A percentile compares a stretch with the other conserved stretches of the same genome.
phyloP scores from a whole-genome alignment of 2,329 filamentous ascomycete species.

The Elsinoe batatas region DNA sequence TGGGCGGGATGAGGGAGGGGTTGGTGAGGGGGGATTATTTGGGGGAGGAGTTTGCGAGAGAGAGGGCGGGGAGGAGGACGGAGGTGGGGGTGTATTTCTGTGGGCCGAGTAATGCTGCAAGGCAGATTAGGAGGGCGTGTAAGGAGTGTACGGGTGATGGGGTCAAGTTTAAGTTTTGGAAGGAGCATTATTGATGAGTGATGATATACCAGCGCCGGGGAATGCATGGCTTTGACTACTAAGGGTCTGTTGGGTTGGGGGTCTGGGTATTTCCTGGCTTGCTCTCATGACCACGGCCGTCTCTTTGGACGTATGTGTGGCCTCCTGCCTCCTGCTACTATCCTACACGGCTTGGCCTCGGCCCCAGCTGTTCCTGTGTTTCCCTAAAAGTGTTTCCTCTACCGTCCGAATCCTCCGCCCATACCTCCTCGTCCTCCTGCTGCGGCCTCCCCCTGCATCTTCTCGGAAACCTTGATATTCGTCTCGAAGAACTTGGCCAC shows the following conservation, averaged over 20 bases:
- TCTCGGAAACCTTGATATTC: constrained; percentile 93
- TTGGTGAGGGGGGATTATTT: constrained; percentile 80
- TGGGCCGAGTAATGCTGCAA: constrained; percentile 69
- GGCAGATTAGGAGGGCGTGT: constrained; percentile 75
- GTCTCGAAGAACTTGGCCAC: constrained; percentile 98
- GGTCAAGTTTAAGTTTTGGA: constrained; percentile 96
- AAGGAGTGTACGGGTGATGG: constrained; percentile 62
- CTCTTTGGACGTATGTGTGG: neutral
- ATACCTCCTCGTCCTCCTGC: constrained; percentile 47
- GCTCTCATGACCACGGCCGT: neutral
- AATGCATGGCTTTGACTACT: neutral
- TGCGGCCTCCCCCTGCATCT: constrained; percentile 82
- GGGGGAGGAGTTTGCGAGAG: constrained; percentile 54
- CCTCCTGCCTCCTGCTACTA: neutral
- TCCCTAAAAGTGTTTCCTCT: neutral
- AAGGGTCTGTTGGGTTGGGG: too few relatives aligned
- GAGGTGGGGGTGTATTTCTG: constrained; percentile 98
- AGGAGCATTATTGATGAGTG: constrained; percentile 60
- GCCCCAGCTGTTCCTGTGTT: neutral
- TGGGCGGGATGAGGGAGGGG: constrained; percentile 77
- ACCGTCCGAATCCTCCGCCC: constrained; percentile 32
- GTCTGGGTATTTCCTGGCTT: neutral
- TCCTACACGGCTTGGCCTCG: neutral
- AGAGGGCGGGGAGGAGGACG: constrained; percentile 58
- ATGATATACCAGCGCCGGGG: constrained; percentile 6